A percentile compares a stretch with the other conserved stretches of the same genome.
Evolutionary conservation across 768 basidiomycete genomes (phyloP).

Genomic region (Russula vinacea): DNA sequence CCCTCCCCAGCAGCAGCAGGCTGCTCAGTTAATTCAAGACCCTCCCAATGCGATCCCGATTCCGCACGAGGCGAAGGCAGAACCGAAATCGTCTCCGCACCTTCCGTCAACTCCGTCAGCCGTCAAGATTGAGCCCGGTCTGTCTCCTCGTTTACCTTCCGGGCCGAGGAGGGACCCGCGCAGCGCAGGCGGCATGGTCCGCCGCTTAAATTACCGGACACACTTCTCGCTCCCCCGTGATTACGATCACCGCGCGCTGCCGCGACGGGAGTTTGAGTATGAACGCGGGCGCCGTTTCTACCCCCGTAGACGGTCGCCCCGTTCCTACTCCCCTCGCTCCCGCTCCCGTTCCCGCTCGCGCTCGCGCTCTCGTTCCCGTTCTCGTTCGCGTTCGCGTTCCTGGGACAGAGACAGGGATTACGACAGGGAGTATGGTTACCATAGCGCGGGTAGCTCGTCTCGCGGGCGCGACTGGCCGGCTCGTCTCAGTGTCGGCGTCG

Average conservation of each 20-base stretch:
- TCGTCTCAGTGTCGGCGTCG: no score
- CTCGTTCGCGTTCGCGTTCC: not conserved
- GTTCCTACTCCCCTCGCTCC: not conserved
- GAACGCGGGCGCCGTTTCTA: not conserved
- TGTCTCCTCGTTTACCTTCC: not conserved
- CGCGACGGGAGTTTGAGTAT: not conserved
- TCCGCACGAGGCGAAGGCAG: not conserved
- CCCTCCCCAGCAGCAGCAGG: not conserved
- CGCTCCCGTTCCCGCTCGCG: not conserved
- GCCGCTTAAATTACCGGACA: not conserved
- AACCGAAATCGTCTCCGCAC: not conserved
- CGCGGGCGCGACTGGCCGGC: constrained; percentile 3
- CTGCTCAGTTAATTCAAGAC: not conserved
- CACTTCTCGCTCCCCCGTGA: constrained; percentile 10
- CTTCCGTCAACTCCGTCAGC: not conserved
- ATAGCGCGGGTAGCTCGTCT: not conserved
- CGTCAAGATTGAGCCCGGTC: not conserved
- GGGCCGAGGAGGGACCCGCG: not conserved
- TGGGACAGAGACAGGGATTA: constrained; percentile 2
- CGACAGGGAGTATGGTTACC: no score
- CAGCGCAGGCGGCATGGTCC: not conserved
- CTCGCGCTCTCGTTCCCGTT: not conserved
- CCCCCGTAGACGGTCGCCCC: not conserved
- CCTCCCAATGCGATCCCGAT: not conserved
- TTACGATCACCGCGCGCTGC: not conserved